phyloP scores from a whole-genome alignment of 768 basidiomycete genomes.

The Botryobasidium botryosum region DNA sequence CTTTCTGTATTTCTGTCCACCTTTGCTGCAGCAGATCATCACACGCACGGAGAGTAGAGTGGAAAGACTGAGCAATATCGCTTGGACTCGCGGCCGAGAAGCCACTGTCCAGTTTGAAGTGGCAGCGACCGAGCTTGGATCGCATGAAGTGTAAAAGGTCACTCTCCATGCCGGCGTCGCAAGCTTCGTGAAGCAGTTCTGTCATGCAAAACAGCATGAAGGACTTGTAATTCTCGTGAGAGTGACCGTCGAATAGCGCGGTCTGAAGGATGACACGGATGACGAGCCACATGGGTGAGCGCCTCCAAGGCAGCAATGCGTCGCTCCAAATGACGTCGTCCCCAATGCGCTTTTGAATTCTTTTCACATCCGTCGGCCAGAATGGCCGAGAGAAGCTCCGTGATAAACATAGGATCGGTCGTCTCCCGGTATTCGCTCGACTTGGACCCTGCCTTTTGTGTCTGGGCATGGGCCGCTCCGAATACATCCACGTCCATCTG shows the following conservation, averaged over 20 bases:
- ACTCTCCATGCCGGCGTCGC: slow-evolving; percentile 11
- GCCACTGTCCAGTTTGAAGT: slow-evolving; percentile 12
- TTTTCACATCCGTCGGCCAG: slow-evolving; percentile 20
- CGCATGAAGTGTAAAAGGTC: slow-evolving; percentile 20
- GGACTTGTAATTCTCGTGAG: slow-evolving; percentile 26
- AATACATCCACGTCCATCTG: slow-evolving; percentile 22
- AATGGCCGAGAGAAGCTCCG: slow-evolving; percentile 32
- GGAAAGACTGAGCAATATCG: too few relatives aligned
- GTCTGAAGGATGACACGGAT: slow-evolving; percentile 29
- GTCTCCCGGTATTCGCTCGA: slow-evolving; percentile 26
- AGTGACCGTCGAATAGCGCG: too few relatives aligned
- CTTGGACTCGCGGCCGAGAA: neutral
- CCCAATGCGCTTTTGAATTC: slow-evolving; percentile 27
- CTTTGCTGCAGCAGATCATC: neutral
- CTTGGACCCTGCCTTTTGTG: slow-evolving; percentile 19
- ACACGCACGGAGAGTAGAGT: neutral
- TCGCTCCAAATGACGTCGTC: slow-evolving; percentile 31
- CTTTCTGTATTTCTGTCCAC: neutral
- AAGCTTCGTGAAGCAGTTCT: slow-evolving; percentile 16
- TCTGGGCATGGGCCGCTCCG: slow-evolving; percentile 21
- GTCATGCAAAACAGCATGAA: slow-evolving; percentile 31
- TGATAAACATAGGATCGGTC: slow-evolving; percentile 31
- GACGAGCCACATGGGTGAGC: slow-evolving; percentile 34
- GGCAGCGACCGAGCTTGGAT: slow-evolving; percentile 16
- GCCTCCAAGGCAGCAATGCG: slow-evolving; percentile 29